phyloP scores from a whole-genome alignment of 352 stramenopile species.

The Phytopythium delawarense region DNA sequence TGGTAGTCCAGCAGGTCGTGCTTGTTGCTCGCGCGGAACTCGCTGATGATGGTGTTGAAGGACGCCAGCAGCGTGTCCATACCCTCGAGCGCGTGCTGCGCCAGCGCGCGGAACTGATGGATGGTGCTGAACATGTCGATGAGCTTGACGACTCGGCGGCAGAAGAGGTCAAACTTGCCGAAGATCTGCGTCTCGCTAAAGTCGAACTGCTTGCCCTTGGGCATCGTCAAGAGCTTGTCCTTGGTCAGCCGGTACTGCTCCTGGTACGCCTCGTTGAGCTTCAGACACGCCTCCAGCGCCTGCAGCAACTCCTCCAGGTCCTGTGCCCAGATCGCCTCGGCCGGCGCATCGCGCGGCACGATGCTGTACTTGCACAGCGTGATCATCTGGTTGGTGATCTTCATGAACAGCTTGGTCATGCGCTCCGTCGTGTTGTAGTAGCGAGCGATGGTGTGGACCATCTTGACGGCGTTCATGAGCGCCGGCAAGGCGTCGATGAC shows the following conservation, averaged over 20 bases:
- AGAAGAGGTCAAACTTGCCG: conserved; percentile 90
- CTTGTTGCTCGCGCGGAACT: conserved; percentile 68
- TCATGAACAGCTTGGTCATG: conserved; percentile 91
- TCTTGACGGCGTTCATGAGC: conserved; percentile 90
- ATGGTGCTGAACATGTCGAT: conserved; percentile 92
- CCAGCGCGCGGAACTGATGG: conserved; percentile 88
- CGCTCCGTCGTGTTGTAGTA: conserved; percentile 90
- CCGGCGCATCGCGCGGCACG: conserved; percentile 35
- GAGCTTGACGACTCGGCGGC: conserved; percentile 83
- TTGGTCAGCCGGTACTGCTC: conserved; percentile 88
- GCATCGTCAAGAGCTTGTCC: conserved; percentile 86
- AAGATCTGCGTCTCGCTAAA: conserved; percentile 91
- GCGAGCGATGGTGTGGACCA: conserved; percentile 87
- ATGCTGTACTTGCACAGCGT: conserved; percentile 70
- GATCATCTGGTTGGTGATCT: conserved; percentile 91
- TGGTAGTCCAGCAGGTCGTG: conserved; percentile 87
- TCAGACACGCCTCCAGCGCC: conserved; percentile 73
- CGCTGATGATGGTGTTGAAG: conserved; percentile 80
- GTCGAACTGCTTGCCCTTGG: conserved; percentile 89
- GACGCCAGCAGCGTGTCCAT: conserved; percentile 78
- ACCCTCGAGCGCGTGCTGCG: conserved; percentile 89
- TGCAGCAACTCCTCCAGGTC: conserved; percentile 60
- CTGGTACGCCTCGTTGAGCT: conserved; percentile 90
- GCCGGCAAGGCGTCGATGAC: conserved; percentile 77
- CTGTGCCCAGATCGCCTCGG: conserved; percentile 74